Conservation (phyloP, 2,329 filamentous ascomycete species). For the Aspergillus sp. region DNA sequence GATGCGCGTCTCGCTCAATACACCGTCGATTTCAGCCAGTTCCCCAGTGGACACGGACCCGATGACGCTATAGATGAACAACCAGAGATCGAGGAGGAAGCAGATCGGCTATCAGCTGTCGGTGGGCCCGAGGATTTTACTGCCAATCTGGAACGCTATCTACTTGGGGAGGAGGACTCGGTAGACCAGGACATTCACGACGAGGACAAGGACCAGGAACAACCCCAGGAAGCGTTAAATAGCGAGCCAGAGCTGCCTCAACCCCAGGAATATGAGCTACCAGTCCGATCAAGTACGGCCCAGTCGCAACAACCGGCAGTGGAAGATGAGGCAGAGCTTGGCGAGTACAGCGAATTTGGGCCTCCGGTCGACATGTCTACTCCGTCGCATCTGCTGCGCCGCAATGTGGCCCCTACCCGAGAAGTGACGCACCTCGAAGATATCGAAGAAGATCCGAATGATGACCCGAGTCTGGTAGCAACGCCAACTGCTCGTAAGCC, state of each 20-base stretch:
- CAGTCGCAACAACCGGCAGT: slow-evolving; percentile 26
- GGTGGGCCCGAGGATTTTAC: slow-evolving; percentile 46
- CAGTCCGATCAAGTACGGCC: slow-evolving; percentile 19
- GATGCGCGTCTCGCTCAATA: slow-evolving; percentile 43
- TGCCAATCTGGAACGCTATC: slow-evolving; percentile 41
- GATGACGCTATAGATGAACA: slow-evolving; percentile 26
- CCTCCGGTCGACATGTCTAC: slow-evolving; percentile 46
- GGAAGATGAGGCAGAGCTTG: slow-evolving; percentile 33
- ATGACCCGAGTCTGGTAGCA: slow-evolving; percentile 11
- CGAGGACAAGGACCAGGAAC: slow-evolving; percentile 9
- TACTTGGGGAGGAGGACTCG: slow-evolving; percentile 31
- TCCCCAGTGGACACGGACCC: slow-evolving; percentile 29
- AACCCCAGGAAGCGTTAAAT: slow-evolving; percentile 11
- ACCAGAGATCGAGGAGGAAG: slow-evolving; percentile 26
- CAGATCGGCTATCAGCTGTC: slow-evolving; percentile 31
- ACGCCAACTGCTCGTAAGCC: slow-evolving; percentile 30
- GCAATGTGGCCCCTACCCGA: slow-evolving; percentile 25
- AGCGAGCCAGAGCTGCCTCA: slow-evolving; percentile 11
- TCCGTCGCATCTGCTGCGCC: slow-evolving; percentile 40
- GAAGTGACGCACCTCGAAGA: slow-evolving; percentile 37
- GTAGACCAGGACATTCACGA: slow-evolving; percentile 14
- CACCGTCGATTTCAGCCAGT: slow-evolving; percentile 40
- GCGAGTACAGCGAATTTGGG: slow-evolving; percentile 43
- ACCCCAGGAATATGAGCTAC: slow-evolving; percentile 7
- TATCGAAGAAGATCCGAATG: slow-evolving; percentile 35